A percentile compares a stretch with the other conserved stretches of the same genome.
Evolutionary conservation across 1,139 yeast genomes (phyloP).

Genomic region (Nadsonia commutata): DNA sequence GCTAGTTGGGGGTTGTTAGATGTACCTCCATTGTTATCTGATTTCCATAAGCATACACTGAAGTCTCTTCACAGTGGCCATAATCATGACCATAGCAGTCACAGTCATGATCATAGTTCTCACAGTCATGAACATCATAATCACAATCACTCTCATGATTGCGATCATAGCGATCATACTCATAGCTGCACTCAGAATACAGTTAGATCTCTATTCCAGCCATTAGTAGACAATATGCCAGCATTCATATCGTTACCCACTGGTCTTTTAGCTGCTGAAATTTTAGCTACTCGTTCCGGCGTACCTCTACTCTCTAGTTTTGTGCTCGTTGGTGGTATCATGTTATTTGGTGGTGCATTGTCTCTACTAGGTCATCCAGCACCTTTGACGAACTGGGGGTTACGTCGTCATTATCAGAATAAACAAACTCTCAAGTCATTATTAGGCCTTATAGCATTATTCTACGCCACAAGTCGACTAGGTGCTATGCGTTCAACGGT

Average conservation of each 20-base stretch:
- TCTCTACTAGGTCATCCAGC: constrained; percentile 15
- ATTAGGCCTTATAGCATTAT: background rate
- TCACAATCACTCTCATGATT: constrained; percentile 3
- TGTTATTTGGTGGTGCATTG: too few relatives aligned
- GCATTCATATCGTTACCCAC: constrained; percentile 25
- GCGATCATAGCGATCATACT: constrained; percentile 3
- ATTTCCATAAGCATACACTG: constrained; percentile 23
- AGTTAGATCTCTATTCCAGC: constrained; percentile 2
- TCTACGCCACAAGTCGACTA: background rate
- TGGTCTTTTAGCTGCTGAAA: constrained; percentile 18
- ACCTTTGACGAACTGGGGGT: constrained; percentile 14
- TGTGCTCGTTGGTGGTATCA: constrained; percentile 13
- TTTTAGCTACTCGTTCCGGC: constrained; percentile 9
- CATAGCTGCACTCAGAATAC: constrained; percentile 3
- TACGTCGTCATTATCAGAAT: background rate
- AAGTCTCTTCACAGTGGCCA: constrained; percentile 3
- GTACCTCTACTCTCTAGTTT: constrained; percentile 8
- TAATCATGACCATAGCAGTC: constrained; percentile 6
- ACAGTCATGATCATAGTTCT: constrained; percentile 1
- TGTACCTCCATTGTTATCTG: constrained; percentile 25
- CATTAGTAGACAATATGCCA: constrained; percentile 21
- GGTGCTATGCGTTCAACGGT: background rate
- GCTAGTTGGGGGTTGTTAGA: constrained; percentile 26
- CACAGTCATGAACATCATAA: constrained; percentile 4
- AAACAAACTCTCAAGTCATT: constrained; percentile 2